Conservation (phyloP, 2,329 filamentous ascomycete species). For the Microdochium paspali region DNA sequence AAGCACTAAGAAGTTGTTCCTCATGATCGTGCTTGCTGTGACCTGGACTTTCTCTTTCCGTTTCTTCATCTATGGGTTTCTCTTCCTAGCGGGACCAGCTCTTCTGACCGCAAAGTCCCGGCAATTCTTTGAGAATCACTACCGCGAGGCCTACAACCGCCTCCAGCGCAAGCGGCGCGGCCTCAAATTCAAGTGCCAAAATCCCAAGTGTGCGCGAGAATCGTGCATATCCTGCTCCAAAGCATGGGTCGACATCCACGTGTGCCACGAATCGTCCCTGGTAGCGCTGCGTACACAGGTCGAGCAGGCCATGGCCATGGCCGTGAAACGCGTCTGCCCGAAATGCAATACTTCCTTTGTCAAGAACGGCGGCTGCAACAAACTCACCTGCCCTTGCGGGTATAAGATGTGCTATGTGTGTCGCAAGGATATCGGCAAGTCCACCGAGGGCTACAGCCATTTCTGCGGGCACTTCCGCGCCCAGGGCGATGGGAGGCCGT, state of each 20-base stretch:
- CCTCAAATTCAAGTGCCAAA: conserved; percentile 68
- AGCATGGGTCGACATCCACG: conserved; percentile 78
- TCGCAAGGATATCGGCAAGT: conserved; percentile 58
- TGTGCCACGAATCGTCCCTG: conserved; percentile 77
- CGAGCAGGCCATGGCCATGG: conserved; percentile 86
- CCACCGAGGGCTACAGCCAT: conserved; percentile 71
- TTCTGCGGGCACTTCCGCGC: conserved; percentile 95
- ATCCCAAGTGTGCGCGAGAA: conserved; percentile 53
- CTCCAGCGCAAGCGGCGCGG: conserved; percentile 63
- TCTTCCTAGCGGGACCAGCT: too few species aligned
- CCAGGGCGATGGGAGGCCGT: conserved; percentile 61
- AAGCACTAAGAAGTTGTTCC: conserved; percentile 32
- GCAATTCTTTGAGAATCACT: conserved; percentile 30
- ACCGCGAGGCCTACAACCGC: conserved; percentile 54
- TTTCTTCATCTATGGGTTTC: conserved; percentile 32
- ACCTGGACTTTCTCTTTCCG: conserved; percentile 31
- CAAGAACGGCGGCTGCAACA: conserved; percentile 92
- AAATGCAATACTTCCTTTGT: conserved; percentile 87
- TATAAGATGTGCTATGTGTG: conserved; percentile 99
- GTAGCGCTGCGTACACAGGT: conserved; percentile 80
- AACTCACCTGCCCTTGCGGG: conserved; percentile 88
- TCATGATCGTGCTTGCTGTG: conserved; percentile 24
- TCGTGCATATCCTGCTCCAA: conserved; percentile 81
- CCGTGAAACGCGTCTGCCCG: conserved; percentile 90
- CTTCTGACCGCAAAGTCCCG: conserved; percentile 32